A percentile compares a stretch with the other conserved stretches of the same genome.
Evolutionary conservation across 208 protist genomes (phyloP).

Genomic region (Leishmania major): DNA sequence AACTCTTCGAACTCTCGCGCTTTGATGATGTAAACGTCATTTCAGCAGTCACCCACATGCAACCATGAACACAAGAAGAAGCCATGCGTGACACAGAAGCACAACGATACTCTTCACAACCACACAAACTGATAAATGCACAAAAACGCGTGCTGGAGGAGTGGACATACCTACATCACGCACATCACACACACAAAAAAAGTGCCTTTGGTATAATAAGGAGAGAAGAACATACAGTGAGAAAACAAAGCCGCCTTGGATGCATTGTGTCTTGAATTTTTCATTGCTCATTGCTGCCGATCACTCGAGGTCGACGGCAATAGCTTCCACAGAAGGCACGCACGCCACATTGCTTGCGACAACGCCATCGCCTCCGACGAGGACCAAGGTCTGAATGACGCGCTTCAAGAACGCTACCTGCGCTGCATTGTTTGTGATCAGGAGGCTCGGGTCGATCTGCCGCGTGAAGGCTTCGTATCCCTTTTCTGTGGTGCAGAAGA

Average conservation of each 20-base stretch:
- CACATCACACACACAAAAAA: not conserved
- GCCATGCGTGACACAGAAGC: not conserved
- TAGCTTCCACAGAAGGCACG: slow-evolving; percentile 23
- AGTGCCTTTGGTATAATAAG: not conserved
- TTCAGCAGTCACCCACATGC: not conserved
- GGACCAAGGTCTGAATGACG: slow-evolving; percentile 69
- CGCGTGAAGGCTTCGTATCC: slow-evolving; percentile 86
- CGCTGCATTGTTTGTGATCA: slow-evolving; percentile 57
- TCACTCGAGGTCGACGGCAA: slow-evolving; percentile 24
- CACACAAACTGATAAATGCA: not conserved
- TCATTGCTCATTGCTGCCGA: not conserved
- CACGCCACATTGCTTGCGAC: slow-evolving; percentile 42
- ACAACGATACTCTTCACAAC: not conserved
- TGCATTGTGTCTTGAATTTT: not conserved
- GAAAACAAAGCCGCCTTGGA: not conserved
- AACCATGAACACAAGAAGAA: not conserved
- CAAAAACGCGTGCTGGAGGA: not conserved
- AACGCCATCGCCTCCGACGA: slow-evolving; percentile 38
- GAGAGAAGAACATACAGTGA: not conserved
- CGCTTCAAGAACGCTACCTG: slow-evolving; percentile 65
- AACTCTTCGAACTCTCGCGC: not conserved
- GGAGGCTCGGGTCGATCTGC: slow-evolving; percentile 75
- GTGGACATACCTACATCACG: not conserved
- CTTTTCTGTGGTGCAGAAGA: slow-evolving; percentile 83
- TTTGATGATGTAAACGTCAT: not conserved